Evolutionary conservation across 164 flowering plant species (phyloP).

Genomic region (Berberis vulgaris): DNA sequence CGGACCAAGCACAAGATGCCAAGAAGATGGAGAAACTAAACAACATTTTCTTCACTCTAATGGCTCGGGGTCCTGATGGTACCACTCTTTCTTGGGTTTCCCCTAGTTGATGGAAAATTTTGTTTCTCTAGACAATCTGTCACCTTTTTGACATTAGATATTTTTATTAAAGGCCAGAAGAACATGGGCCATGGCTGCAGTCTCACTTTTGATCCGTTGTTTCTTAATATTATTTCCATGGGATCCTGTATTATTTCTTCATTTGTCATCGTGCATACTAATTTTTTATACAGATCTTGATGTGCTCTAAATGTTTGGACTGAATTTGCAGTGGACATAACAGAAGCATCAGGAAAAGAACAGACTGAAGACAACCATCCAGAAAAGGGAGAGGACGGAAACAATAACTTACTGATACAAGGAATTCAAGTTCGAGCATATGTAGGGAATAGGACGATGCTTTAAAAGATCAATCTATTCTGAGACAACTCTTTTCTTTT

Average conservation of each 20-base stretch:
- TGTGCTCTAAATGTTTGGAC: neutral
- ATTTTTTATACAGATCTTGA: neutral
- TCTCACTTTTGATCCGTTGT: neutral
- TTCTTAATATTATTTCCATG: neutral
- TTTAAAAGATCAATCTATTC: neutral
- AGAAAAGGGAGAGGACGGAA: constrained; percentile 95
- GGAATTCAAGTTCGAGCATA: neutral
- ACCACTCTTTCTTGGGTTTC: constrained; percentile 1
- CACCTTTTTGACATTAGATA: neutral
- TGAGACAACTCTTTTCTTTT: neutral
- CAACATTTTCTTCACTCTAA: constrained; percentile 80
- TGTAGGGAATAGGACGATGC: neutral
- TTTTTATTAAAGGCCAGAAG: neutral
- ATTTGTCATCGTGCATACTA: neutral
- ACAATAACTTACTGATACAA: constrained; percentile 27
- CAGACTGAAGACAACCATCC: constrained; percentile 56
- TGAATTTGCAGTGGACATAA: constrained; percentile 50
- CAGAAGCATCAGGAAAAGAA: constrained; percentile 82
- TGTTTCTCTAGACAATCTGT: neutral
- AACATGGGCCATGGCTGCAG: neutral
- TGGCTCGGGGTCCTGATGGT: constrained; percentile 98
- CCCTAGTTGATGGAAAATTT: neutral
- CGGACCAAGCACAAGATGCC: constrained; percentile 96
- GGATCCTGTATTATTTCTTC: neutral
- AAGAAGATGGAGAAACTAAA: constrained; percentile 98